Base-by-base conservation (phyloP, 2,329 filamentous ascomycete genomes). In the Parafenestella ontariensis region DNA sequence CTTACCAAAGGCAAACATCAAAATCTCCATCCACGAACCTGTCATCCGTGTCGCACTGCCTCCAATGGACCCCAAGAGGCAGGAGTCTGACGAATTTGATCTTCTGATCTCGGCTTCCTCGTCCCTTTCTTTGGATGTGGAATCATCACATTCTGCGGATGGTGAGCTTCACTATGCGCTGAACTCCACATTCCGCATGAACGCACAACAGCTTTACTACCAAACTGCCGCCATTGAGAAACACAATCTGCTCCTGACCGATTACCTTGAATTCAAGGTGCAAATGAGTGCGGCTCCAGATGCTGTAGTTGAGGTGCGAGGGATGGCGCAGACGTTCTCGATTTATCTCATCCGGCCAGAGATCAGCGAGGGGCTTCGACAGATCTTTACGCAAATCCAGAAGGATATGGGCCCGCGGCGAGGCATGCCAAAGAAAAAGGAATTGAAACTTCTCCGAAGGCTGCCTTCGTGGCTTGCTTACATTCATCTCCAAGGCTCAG, bases 11-110 rank as follows among this genome's bases (percentile, higher is more conserved):
- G 90, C 94, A 0, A 96, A 85, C 68, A 89, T 98, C 75, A 99
- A 98, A 71, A 87, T 98, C 36, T 97, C 95, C 0, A 90, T 99
- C 77, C 95, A 99, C 69, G 95, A 99, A 72, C 95, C 95, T 1
- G 96, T 99, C 15, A 75, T 98, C 59, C 88, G 96, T 64, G 93
- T 99, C 60, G 87, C 93, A 7, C 81, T 99, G 4, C 93, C 93
- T 5, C 88, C 94, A 0, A 86, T 95, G 58, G 85, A 89, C 56
- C 75, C 80, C 5, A 71, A 72, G 3, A 76, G 78, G 47, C 76
- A 76, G 36, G 85, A 87, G 23, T 83, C 87, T 0, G 91, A 92
- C 56, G 93, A 98, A 62, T 98, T 95, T 64, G 95, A 99, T 70
- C 83, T 99, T 26, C 89, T 99, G 40, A 96, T 99, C 43, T 96